Base-by-base conservation (phyloP, 768 basidiomycete species). In the Russula brevipes region DNA sequence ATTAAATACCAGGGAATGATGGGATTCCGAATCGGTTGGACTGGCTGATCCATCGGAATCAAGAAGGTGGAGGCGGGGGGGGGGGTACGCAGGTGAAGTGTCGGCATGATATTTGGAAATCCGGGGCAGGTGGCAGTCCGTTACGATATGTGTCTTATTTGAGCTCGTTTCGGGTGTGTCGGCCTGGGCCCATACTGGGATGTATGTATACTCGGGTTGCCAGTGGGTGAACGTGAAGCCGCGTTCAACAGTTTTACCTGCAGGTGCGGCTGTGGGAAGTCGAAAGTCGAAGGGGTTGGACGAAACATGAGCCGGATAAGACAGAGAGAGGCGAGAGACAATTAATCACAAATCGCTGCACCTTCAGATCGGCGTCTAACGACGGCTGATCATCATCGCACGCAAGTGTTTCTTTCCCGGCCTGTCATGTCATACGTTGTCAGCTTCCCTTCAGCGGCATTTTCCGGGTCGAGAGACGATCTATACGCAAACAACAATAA, bases 91-190 rank as follows among this genome's bases (percentile, higher is more conserved):
- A 39, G 52, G 8, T 49, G 45, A 59, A 54, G 56, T 64, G 54
- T 64, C 53, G 63, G 63, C 63, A 64, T 60, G 54, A 51, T 60
- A 64, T 60, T 64, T 64, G 58, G 63, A 64, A 60, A 64, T 64
- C 63, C 38, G 46, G n/a, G 47, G 56, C 63, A 64, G 63, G 58
- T 64, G 58, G 58, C 58, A 64, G 31, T 44, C 35, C 4, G 39
- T 64, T 64, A 64, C 63, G 63, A 54, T 64, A 64, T 57, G 19
- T 36, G 47, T 55, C 24, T 45, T 38, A 44, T 44, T 55, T 35
- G 54, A 55, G 61, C 46, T 42, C 31, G 17, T 36, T 36, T 51
- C 46, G 17, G 63, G 10, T 44, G 51, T 35, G 47, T n/a, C 7
- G 19, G 36, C 47, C 6, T 39, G 46, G 12, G 24, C 3, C 17